phyloP scores from a whole-genome alignment of 805 yeast genomes.

The Hanseniaspora lindneri region DNA sequence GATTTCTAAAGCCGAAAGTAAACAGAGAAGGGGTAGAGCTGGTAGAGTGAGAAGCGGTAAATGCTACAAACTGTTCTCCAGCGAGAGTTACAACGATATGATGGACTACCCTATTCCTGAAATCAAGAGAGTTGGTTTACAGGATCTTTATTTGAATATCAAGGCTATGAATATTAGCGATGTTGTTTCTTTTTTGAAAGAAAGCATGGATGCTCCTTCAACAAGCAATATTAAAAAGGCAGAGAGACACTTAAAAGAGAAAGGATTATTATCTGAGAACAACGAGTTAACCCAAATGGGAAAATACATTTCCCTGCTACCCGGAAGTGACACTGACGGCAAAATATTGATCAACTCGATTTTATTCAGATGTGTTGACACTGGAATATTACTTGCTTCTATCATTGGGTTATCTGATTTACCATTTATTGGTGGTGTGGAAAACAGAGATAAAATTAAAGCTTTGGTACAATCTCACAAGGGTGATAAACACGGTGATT shows the following conservation, averaged over 20 bases:
- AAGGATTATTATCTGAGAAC: slow-evolving; percentile 55
- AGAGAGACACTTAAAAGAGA: slow-evolving; percentile 41
- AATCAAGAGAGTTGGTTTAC: slow-evolving; percentile 70
- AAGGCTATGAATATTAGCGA: slow-evolving; percentile 77
- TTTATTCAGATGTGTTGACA: slow-evolving; percentile 68
- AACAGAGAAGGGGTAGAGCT: slow-evolving; percentile 94
- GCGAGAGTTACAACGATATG: slow-evolving; percentile 48
- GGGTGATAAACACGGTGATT: slow-evolving; percentile 56
- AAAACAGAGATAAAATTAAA: slow-evolving; percentile 54
- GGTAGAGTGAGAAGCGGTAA: slow-evolving; percentile 82
- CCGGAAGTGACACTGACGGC: slow-evolving; percentile 75
- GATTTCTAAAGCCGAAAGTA: slow-evolving; percentile 81
- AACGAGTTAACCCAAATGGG: slow-evolving; percentile 62
- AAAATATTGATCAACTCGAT: slow-evolving; percentile 70
- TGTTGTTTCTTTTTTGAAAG: slow-evolving; percentile 55
- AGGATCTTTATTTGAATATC: slow-evolving; percentile 68
- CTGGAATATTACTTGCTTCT: slow-evolving; percentile 71
- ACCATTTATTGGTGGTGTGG: slow-evolving; percentile 56
- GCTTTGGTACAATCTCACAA: slow-evolving; percentile 28
- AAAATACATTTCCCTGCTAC: slow-evolving; percentile 62
- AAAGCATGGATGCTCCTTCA: slow-evolving; percentile 76
- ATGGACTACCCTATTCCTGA: slow-evolving; percentile 73
- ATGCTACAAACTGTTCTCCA: slow-evolving; percentile 71
- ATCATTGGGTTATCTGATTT: slow-evolving; percentile 52
- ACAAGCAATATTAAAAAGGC: slow-evolving; percentile 31